Base-by-base conservation (phyloP, 2,329 filamentous ascomycete species). In the Phialocephala sp. region DNA sequence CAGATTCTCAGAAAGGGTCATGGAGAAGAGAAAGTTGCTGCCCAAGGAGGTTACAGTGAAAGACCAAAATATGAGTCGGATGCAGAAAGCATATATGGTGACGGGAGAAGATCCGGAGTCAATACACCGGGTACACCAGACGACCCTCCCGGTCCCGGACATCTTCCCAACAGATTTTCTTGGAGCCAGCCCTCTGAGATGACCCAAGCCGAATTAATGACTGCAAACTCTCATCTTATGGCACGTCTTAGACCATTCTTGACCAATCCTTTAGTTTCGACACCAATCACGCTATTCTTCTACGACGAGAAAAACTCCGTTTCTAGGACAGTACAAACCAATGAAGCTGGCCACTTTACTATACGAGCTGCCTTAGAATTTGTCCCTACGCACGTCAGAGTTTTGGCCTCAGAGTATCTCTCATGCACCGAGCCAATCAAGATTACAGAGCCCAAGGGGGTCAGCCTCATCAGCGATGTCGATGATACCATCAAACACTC, bases 401-500 rank as follows among this genome's bases (percentile, higher is more conserved):
- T 99, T 1, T 80, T 99, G 20, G 94, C 93, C 6, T 94, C 91
- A 14, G 93, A 97, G 74, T 86, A 89, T 65, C 82, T 99, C 3
- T 97, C 94, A 18, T 89, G 89, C 0, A 92, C 90, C 1, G 91
- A 95, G 69, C 85, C 91, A 63, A 85, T 99, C 54, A 84, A 87
- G 47, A 82, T 98, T 59, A 93, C 91, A 4, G 90, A 94, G 65
- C 87, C 91, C 0, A 83, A 82, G 24, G 95, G 95, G 47, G 86
- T 99, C 68, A 98, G 94, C 77, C 76, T 99, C 65, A 98, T 99
- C 76, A 98, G 93, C 76, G 95, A 99, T 76, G 95, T 99, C 69
- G 95, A 99, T 75, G 95, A 99, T 78, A 99, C 95, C 0, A 90
- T 99, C 76, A 99, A 99, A 77, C 91, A 93, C 73, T 97, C 95